Evolutionary conservation across 192 early-diverging fungal species (phyloP), one percentile per base, ranked within the genome.

Genomic region (Coemansia reversa): DNA sequence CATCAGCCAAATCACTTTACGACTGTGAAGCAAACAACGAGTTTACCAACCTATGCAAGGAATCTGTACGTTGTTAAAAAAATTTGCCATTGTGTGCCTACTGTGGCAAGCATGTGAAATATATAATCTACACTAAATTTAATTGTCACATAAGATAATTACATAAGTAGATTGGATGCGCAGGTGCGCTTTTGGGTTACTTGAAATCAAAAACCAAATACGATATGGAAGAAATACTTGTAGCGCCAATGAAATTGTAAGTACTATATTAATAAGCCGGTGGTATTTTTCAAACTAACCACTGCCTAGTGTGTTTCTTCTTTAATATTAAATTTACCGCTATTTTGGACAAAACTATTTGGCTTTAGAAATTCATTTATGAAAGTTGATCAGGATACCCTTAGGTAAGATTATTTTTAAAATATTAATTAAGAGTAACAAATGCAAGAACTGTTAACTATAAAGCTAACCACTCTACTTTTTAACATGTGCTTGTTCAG

Each of bases 111-210:
- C 16, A 16, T 45, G 14, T 16, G 39, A 5, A 16, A 16, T 12
- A 16, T 14, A 45, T 16, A 45, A 16, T 16, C 14, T 45, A 16
- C 9, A 16, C 39, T 3, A 27, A 45, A 16, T 45, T 45, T 2
- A 9, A 11, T 45, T 16, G 9, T 57, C 3, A 32, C 55, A 19
- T 35, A 33, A 57, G 35, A 60, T 60, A 47, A 7, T n/a, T 58
- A 35, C 5, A 19, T 22, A 22, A 45, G 3, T 79, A 74, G 77
- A 39, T 79, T 33, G 77, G 62, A 24, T 74, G 72, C 22, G 67
- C 68, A 12, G 77, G 77, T 3, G 77, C 71, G 4, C 24, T 79
- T 35, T 45, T 79, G 4, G 62, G 60, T 1, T 55, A 79, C 56
- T 48, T 79, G n/a, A 32, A 70, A 29, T 16, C 52, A 12, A 18